Evolutionary conservation across 1,284 basidiomycete species (phyloP).

Genomic region (Ustilago trichophora): DNA sequence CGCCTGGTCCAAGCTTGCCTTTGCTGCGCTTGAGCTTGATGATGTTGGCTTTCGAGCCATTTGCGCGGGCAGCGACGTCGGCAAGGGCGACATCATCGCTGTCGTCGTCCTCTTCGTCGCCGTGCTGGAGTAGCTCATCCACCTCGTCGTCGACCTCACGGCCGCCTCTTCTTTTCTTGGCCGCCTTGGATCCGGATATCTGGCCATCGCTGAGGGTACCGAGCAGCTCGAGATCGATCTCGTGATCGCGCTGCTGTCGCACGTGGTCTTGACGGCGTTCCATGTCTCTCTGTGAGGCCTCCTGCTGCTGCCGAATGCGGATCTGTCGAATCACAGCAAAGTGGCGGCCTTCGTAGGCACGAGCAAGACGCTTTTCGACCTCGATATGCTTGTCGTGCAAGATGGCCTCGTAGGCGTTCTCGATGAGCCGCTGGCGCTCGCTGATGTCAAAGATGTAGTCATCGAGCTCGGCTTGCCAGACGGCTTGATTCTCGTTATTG

Average conservation of each 20-base stretch:
- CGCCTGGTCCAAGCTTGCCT: constrained; percentile 23
- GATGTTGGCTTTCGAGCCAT: constrained; percentile 27
- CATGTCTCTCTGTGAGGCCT: constrained; percentile 35
- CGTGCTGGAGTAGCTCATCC: constrained; percentile 33
- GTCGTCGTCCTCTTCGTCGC: constrained; percentile 36
- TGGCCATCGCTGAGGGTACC: constrained; percentile 54
- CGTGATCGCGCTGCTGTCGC: constrained; percentile 50
- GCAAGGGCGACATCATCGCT: constrained; percentile 43
- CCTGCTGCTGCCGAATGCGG: constrained; percentile 42
- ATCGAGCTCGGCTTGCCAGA: constrained; percentile 56
- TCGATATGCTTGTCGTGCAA: constrained; percentile 39
- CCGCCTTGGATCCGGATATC: constrained; percentile 4
- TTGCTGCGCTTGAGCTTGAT: constrained; percentile 54
- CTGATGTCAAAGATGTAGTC: constrained; percentile 47
- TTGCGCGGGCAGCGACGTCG: constrained; percentile 31
- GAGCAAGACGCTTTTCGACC: constrained; percentile 49
- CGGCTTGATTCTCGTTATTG: constrained; percentile 55
- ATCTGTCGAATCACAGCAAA: constrained; percentile 45
- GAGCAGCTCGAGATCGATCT: constrained; percentile 62
- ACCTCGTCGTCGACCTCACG: constrained; percentile 31
- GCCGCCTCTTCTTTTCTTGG: constrained; percentile 14
- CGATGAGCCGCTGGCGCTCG: constrained; percentile 48
- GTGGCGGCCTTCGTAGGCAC: constrained; percentile 54
- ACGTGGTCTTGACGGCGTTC: constrained; percentile 36
- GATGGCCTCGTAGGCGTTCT: constrained; percentile 36